A percentile compares a stretch with the other conserved stretches of the same genome.
Evolutionary conservation across 2,329 filamentous ascomycete species (phyloP).

Genomic region (Ophiostoma sp.): DNA sequence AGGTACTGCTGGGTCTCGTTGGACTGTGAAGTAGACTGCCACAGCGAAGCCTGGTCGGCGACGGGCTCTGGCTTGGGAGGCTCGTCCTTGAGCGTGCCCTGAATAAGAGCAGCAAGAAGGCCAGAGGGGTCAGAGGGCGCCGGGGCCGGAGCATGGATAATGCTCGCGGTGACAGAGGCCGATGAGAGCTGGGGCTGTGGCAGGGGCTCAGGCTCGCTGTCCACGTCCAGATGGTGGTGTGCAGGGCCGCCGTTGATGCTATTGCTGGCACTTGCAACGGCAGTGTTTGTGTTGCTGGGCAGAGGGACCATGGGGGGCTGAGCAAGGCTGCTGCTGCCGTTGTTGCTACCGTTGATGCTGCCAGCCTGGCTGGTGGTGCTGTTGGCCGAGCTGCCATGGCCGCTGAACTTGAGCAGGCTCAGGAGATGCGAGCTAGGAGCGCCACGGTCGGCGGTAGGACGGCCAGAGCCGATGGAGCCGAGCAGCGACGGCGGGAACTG

Average conservation of each 20-base stretch:
- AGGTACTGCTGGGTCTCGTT: slow-evolving; percentile 79
- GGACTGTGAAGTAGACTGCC: slow-evolving; percentile 48
- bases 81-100: slow-evolving; percentile 48
- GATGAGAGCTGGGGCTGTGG: slow-evolving; percentile 28
- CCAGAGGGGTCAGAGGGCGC: slow-evolving; percentile 52
- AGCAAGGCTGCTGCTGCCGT: slow-evolving; percentile 11
- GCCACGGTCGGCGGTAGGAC: slow-evolving; percentile 30
- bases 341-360: slow-evolving; percentile 15
- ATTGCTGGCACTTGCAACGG: background rate
- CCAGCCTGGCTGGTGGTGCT: slow-evolving; percentile 22
- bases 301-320: slow-evolving; percentile 12
- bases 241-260: slow-evolving; percentile 9
- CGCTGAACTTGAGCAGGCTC: slow-evolving; percentile 58
- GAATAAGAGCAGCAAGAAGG: slow-evolving; percentile 56
- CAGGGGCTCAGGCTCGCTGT: slow-evolving; percentile 27
- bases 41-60: slow-evolving; percentile 29
- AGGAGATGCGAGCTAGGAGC: slow-evolving; percentile 40
- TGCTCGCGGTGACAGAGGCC: slow-evolving; percentile 33
- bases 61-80: slow-evolving; percentile 29
- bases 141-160: slow-evolving; percentile 54
- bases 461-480: slow-evolving; percentile 47
- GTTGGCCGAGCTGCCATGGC: slow-evolving; percentile 30
- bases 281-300: slow-evolving; percentile 22
- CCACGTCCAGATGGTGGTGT: slow-evolving; percentile 17
- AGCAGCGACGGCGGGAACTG: slow-evolving; percentile 40